Base-by-base conservation (phyloP, 2,329 filamentous ascomycete genomes). In the Alternaria gaisen region DNA sequence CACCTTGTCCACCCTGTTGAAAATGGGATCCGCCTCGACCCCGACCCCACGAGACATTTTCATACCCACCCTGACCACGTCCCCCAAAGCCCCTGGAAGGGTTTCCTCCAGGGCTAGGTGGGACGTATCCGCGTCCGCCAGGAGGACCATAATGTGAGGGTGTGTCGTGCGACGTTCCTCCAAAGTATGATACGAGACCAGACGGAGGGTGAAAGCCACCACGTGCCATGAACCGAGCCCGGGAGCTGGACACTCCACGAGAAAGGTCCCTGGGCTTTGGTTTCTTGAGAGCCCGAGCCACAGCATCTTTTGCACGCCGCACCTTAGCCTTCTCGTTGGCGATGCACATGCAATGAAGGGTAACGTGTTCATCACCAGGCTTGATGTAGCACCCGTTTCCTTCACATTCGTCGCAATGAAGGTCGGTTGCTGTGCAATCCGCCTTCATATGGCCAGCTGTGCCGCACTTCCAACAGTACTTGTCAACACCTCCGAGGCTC, bases 391-490 rank as follows among this genome's bases (percentile, higher is more conserved):
- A 51, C 0, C 18, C 6, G 10, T 60, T 60, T 24, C 32, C 8
- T 20, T 26, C 18, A 22, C 64, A 66, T 20, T 64, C 56, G 4
- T 55, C 26, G 44, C 64, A 66, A 8, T 36, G 41, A n/a, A 66
- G 50, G 16, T 34, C 38, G 1, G 30, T 56, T 4, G 53, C 56
- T 7, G 6, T 43, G 42, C 64, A 66, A 5, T 53, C 46, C 5
- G 40, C 11, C 28, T 47, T 60, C 58, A 60, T 58, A 41, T 67
- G 65, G 1, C 43, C 38, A 1, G 7, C 11, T 7, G 42, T 57
- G 0, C 63, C 60, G 34, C 65, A 67, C 38, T 53, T 58, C 48
- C 51, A 60, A 41, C 65, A 67, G 53, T 67, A 67, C 38, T 48
- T 26, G 12, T 36, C 20, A 1, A 50, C 56, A 20, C 61, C 63